Base-by-base conservation (phyloP, 129 eudicot species). In the Flaveria sonorensis region DNA sequence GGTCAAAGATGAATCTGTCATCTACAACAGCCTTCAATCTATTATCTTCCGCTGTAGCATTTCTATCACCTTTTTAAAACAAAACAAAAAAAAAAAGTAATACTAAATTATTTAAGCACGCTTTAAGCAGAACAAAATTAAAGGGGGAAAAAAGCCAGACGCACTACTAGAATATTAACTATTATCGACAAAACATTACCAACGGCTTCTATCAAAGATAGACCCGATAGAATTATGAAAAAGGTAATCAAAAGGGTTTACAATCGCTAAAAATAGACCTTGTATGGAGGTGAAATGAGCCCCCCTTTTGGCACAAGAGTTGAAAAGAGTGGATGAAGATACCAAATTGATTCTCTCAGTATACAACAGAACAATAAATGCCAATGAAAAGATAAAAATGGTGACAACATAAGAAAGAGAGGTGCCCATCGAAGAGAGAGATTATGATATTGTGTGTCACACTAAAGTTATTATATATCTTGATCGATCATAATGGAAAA, bases 1-100 rank as follows among this genome's bases (percentile, higher is more conserved):
- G 90, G 30, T 95, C 99, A 73, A 89, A 95, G 50, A 81, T 90
- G 45, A 94, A 87, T 59, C 91, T 70, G 40, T 91, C 94, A 81
- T 95, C 99, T 16, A 78, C 85, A 36, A 74, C 78, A 52, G 83
- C 67, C 64, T 83, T 81, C 10, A 82, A 18, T 50, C 71, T 64
- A 42, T 76, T 59, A 24, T 79, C 81, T 21, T 76, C 82, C 16
- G 59, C 40, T 21, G 69, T 51, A 28, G 52, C 28, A 72, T 43
- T 80, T 67, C 46, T 5, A 24, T 61, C 67, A 3, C 55, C 85
- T 92, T 86, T 45, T 52, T 39, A 77, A 62, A 53, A 55, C 9
- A 24, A 10, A 9, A 8, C 2, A 59, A 10, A 59, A 23, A 9
- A 8, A 10, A 59, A 10, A 59, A 23, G 12, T 10, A 1, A 1